A percentile compares a stretch with the other conserved stretches of the same genome.
Conservation (phyloP, 1,284 basidiomycete genomes). For the Tilletia caries region DNA sequence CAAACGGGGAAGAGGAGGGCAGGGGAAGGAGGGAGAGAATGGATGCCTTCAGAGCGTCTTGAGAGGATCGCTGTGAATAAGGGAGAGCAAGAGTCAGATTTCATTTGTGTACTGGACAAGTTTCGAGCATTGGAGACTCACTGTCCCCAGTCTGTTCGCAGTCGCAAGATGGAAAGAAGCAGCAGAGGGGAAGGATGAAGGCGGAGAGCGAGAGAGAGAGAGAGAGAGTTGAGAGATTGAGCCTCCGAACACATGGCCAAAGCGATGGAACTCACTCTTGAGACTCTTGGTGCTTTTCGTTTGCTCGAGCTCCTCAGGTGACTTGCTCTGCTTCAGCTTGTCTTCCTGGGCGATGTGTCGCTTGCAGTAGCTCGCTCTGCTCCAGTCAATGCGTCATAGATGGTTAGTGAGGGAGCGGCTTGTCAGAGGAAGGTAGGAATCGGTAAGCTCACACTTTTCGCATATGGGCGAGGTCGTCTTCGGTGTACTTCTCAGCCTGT, state of each 20-base stretch:
- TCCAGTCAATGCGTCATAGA: neutral
- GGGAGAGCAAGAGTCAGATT: neutral
- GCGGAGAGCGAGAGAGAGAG: neutral
- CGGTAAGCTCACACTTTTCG: slow-evolving; percentile 43
- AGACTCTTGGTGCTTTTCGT: slow-evolving; percentile 40
- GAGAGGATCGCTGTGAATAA: neutral
- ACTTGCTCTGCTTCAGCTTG: slow-evolving; percentile 39
- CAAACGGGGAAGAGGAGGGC: too few species aligned
- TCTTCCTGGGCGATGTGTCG: slow-evolving; percentile 50
- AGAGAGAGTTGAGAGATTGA: too few species aligned
- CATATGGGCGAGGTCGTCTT: slow-evolving; percentile 51
- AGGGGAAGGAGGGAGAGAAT: too few species aligned
- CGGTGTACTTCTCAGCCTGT: slow-evolving; percentile 13
- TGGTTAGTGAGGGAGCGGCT: too few species aligned
- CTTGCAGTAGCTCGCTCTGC: slow-evolving; percentile 46
- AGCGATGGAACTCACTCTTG: slow-evolving; percentile 29
- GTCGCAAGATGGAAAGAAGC: neutral
- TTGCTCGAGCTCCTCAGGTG: slow-evolving; percentile 36
- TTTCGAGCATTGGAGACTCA: neutral
- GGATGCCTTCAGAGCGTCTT: slow-evolving; percentile 8
- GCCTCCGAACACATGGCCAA: neutral
- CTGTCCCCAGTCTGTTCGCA: slow-evolving; percentile 1
- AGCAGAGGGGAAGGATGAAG: neutral
- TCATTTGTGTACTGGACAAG: too few species aligned
- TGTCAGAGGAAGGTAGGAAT: too few species aligned